A percentile compares a stretch with the other conserved stretches of the same genome.
Conservation (phyloP, 257 asterid species). For the Nicotiana undulata region DNA sequence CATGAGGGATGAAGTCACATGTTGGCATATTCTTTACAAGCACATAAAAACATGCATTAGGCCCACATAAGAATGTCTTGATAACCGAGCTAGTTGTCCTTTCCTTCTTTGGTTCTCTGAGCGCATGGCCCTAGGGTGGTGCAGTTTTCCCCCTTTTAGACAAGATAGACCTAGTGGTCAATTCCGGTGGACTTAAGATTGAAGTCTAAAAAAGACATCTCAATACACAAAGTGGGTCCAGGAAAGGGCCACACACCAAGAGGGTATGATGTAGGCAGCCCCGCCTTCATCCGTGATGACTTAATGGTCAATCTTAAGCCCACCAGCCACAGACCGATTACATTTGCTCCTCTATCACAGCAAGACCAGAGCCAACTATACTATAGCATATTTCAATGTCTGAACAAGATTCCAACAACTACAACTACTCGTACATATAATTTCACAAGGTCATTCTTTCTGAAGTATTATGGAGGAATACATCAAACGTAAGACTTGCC, state of each 20-base stretch:
- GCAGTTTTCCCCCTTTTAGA: too few relatives aligned
- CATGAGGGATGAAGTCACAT: not conserved
- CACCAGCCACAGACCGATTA: not conserved
- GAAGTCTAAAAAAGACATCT: too few relatives aligned
- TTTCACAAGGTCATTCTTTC: not conserved
- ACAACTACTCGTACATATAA: not conserved
- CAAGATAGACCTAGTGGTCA: too few relatives aligned
- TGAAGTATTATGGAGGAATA: not conserved
- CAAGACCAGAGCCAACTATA: conserved; percentile 2
- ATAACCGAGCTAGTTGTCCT: conserved; percentile 1
- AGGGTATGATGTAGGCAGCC: too few relatives aligned
- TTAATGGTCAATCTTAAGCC: not conserved
- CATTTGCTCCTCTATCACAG: conserved; percentile 1
- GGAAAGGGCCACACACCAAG: too few relatives aligned
- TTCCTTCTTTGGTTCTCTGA: not conserved
- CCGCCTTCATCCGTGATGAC: too few relatives aligned
- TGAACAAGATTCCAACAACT: not conserved
- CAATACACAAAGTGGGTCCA: too few relatives aligned
- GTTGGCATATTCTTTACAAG: conserved; percentile 14
- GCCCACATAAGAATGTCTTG: conserved; percentile 22
- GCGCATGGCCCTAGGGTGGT: not conserved
- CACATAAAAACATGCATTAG: conserved; percentile 10
- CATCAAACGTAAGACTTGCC: not conserved
- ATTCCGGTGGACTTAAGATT: too few relatives aligned
- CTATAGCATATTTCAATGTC: too few relatives aligned